phyloP scores from a whole-genome alignment of 106 monocot species.

The Phalaenopsis aphrodite region DNA sequence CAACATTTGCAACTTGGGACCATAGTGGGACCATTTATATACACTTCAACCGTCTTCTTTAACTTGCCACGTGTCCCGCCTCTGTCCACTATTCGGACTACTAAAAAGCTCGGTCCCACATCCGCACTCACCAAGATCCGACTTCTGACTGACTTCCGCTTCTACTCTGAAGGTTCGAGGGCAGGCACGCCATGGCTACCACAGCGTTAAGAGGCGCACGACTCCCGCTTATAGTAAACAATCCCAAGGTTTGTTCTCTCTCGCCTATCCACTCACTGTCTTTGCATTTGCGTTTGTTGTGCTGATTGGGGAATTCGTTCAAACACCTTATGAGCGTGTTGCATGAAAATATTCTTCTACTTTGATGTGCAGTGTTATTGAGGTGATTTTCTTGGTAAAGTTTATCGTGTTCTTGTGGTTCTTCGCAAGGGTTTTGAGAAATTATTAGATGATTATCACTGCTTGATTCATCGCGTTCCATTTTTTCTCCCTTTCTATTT shows the following conservation, averaged over 20 bases:
- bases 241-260: slow-evolving; percentile 2
- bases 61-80: not conserved
- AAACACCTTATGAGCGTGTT: no score
- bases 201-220: slow-evolving; percentile 1
- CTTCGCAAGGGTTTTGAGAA: not conserved
- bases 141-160: not conserved
- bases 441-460: not conserved
- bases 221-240: slow-evolving; percentile 1
- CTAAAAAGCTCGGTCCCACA: not conserved
- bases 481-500: not conserved
- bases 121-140: not conserved
- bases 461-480: not conserved
- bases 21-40: no score
- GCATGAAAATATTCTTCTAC: no score
- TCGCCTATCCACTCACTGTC: not conserved
- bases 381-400: not conserved
- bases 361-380: not conserved
- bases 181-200: not conserved
- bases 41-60: not conserved
- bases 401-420: not conserved
- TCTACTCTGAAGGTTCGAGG: not conserved
- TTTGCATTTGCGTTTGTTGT: not conserved
- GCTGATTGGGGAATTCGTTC: no score
- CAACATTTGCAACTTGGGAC: no score
- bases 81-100: not conserved